Conservation (phyloP, 2,329 filamentous ascomycete genomes). For the Penicillium sp. region DNA sequence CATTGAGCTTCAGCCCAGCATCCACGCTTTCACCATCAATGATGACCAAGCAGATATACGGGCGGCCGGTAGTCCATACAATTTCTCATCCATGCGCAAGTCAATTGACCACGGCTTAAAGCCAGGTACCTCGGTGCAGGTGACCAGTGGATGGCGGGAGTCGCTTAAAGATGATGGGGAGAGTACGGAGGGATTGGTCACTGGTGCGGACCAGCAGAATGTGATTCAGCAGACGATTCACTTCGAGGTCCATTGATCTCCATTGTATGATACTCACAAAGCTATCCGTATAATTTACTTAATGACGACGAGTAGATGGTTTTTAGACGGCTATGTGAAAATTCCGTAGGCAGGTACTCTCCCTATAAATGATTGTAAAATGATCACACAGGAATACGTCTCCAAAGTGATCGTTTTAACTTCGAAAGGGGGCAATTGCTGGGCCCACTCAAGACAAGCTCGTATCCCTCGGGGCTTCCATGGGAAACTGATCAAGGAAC, state of each 20-base stretch:
- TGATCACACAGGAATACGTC: neutral
- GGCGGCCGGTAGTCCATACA: constrained; percentile 3
- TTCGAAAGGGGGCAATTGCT: no score
- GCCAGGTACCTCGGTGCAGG: constrained; percentile 7
- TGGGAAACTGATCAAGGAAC: neutral
- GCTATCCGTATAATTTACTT: neutral
- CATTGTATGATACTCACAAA: neutral
- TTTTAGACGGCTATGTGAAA: neutral
- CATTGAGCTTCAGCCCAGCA: constrained; percentile 21
- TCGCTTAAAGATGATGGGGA: constrained; percentile 14
- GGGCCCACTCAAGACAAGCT: neutral
- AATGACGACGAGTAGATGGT: neutral
- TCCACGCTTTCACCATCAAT: constrained; percentile 21
- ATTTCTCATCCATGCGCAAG: constrained; percentile 12
- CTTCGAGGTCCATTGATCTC: constrained; percentile 18
- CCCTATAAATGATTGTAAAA: neutral
- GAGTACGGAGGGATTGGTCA: constrained; percentile 17
- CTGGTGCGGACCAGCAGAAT: constrained; percentile 3
- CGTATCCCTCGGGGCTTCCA: neutral
- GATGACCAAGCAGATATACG: constrained; percentile 7
- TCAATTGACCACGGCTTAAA: constrained; percentile 1
- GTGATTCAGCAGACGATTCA: constrained; percentile 22
- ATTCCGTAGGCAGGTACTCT: neutral
- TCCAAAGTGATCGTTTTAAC: neutral
- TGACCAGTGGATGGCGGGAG: constrained; percentile 20